A percentile compares a stretch with the other conserved stretches of the same genome.
These are phyloP conservation scores for Rhizophora mangle DNA, from an alignment of 345 rosid species.

Conservation along the genomic window DNA sequence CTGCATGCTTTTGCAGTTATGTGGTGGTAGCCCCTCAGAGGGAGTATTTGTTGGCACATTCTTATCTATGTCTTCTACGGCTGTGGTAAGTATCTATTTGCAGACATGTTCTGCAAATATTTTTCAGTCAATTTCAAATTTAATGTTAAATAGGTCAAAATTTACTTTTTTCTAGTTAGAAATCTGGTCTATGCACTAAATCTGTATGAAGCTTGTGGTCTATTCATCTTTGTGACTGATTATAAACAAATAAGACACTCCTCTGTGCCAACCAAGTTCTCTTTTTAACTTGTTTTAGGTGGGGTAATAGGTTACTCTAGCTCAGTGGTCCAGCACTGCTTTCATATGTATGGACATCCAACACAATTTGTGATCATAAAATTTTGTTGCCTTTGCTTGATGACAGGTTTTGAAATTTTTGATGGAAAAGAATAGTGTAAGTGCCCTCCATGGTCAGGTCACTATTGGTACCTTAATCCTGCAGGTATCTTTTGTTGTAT, in stretches of 20 bases:
- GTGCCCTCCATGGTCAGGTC: slow-evolving; percentile 83
- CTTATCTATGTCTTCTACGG: slow-evolving; percentile 93
- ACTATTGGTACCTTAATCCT: slow-evolving; percentile 84
- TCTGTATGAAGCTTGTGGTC: background rate
- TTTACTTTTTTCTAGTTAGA: background rate
- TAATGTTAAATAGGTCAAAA: background rate
- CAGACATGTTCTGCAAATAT: background rate
- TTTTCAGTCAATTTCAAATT: background rate
- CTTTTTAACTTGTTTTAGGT: background rate
- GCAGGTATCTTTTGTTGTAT: slow-evolving; percentile 47
- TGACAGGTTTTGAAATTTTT: slow-evolving; percentile 77
- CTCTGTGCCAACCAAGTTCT: background rate
- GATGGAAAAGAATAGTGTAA: slow-evolving; percentile 77
- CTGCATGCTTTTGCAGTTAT: slow-evolving; percentile 54
- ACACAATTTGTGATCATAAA: background rate
- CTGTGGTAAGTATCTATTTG: slow-evolving; percentile 60
- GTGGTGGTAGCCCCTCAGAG: slow-evolving; percentile 87
- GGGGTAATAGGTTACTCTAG: too few species aligned
- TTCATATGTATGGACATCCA: slow-evolving; percentile 20
- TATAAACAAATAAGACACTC: background rate
- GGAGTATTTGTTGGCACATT: slow-evolving; percentile 87
- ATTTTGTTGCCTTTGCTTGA: slow-evolving; percentile 1
- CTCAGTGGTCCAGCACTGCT: too few species aligned
- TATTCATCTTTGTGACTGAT: too few species aligned
- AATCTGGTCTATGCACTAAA: background rate